These are phyloP conservation scores for Boletus vermiculosoides DNA, from an alignment of 768 basidiomycete genomes.

Conservation along the genomic window DNA sequence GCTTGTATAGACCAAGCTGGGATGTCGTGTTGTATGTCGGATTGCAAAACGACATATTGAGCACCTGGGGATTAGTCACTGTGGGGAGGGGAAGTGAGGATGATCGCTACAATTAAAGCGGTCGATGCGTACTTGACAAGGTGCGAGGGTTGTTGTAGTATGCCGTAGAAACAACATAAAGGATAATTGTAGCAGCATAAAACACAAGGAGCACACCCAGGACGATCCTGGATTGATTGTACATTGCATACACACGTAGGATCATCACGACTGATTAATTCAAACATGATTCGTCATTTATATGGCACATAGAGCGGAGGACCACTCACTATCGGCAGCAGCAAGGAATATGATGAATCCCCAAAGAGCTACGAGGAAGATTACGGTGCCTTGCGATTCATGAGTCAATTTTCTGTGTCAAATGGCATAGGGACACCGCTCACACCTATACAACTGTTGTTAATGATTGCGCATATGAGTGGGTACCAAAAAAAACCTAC, in stretches of 20 bases:
- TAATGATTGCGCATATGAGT: background rate
- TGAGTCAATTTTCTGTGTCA: background rate
- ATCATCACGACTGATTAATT: constrained; percentile 22
- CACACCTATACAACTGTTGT: constrained; percentile 17
- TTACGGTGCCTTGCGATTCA: constrained; percentile 9
- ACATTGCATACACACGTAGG: too few relatives aligned
- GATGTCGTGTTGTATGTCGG: background rate
- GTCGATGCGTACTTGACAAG: too few relatives aligned
- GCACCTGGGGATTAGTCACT: constrained; percentile 11
- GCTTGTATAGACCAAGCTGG: constrained; percentile 10
- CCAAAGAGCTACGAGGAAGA: background rate
- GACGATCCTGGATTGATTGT: too few relatives aligned
- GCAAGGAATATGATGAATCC: constrained; percentile 13
- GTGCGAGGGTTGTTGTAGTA: constrained; percentile 5
- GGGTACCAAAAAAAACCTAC: constrained; percentile 6
- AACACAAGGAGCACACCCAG: too few relatives aligned
- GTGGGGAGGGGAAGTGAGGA: background rate
- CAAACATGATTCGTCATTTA: background rate
- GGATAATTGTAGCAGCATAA: too few relatives aligned
- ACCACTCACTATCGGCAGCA: constrained; percentile 20
- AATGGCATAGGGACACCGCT: background rate
- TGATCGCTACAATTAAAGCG: too few relatives aligned
- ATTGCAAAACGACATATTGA: too few relatives aligned
- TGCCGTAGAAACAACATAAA: background rate
- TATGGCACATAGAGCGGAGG: background rate